These are phyloP conservation scores for Arachis monticola DNA, from an alignment of 331 rosid genomes.

Conservation along the genomic window DNA sequence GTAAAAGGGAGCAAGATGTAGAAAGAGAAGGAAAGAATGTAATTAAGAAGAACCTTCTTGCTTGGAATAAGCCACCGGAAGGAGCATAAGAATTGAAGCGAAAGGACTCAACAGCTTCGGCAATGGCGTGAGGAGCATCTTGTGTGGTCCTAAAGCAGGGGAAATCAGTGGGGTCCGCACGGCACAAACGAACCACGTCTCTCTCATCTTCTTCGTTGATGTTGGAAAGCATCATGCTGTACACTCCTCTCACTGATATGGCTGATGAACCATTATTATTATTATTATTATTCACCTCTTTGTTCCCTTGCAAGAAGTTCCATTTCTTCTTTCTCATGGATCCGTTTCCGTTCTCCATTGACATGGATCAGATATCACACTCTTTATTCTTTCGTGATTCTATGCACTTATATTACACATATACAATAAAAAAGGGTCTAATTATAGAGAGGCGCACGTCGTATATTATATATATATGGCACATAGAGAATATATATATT, in stretches of 20 bases:
- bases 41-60: slow-evolving; percentile 39
- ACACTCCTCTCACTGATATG: slow-evolving; percentile 44
- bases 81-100: slow-evolving; percentile 52
- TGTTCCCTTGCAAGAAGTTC: slow-evolving; percentile 34
- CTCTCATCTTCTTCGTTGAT: slow-evolving; percentile 41
- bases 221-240: slow-evolving; percentile 25
- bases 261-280: slow-evolving; percentile 8
- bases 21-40: no score
- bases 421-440: background rate
- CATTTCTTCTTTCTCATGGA: background rate
- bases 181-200: slow-evolving; percentile 42
- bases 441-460: no score
- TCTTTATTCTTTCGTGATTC: no score
- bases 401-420: background rate
- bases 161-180: slow-evolving; percentile 48
- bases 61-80: slow-evolving; percentile 39
- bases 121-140: slow-evolving; percentile 39
- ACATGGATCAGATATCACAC: background rate
- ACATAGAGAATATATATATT: no score
- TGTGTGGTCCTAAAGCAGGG: slow-evolving; percentile 39
- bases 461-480: no score
- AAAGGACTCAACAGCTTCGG: slow-evolving; percentile 35
- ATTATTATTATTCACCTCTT: slow-evolving; percentile 25
- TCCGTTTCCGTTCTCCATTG: slow-evolving; percentile 28
- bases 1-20: background rate